Conservation (phyloP, 331 rosid species). For the Rhamnella rubrinervis region DNA sequence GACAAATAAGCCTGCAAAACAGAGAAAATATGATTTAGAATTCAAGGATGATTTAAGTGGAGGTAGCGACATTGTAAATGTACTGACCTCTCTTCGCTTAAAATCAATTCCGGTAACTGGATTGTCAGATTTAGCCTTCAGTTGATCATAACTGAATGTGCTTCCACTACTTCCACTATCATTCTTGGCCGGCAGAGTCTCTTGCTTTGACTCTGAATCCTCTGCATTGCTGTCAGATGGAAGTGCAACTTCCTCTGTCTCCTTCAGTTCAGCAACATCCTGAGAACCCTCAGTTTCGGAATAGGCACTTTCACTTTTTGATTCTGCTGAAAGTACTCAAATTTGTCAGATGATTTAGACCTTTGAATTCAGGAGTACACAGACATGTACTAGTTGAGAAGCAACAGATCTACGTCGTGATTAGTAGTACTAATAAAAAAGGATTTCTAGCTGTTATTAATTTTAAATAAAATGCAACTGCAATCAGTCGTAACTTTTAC, state of each 20-base stretch:
- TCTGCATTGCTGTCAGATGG: slow-evolving; percentile 44
- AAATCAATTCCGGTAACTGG: slow-evolving; percentile 86
- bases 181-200: slow-evolving; percentile 37
- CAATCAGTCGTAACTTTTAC: neutral
- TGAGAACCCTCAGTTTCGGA: slow-evolving; percentile 59
- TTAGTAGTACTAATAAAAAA: neutral
- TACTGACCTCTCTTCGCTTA: slow-evolving; percentile 88
- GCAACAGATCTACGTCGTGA: too few species aligned
- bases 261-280: slow-evolving; percentile 38
- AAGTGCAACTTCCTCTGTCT: slow-evolving; percentile 35
- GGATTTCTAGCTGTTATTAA: neutral
- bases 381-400: too few species aligned
- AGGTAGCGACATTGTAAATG: slow-evolving; percentile 10
- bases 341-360: slow-evolving; percentile 20
- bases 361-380: slow-evolving; percentile 1
- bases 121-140: slow-evolving; percentile 76
- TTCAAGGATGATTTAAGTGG: slow-evolving; percentile 8
- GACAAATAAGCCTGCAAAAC: slow-evolving; percentile 77
- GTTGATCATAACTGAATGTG: slow-evolving; percentile 77
- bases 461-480: neutral
- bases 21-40: slow-evolving; percentile 24
- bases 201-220: slow-evolving; percentile 59
- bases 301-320: slow-evolving; percentile 52
- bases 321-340: slow-evolving; percentile 40
- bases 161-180: slow-evolving; percentile 39